Evolutionary conservation across 148 eudicot genomes (phyloP).

Genomic region (Gaultheria prostrata): DNA sequence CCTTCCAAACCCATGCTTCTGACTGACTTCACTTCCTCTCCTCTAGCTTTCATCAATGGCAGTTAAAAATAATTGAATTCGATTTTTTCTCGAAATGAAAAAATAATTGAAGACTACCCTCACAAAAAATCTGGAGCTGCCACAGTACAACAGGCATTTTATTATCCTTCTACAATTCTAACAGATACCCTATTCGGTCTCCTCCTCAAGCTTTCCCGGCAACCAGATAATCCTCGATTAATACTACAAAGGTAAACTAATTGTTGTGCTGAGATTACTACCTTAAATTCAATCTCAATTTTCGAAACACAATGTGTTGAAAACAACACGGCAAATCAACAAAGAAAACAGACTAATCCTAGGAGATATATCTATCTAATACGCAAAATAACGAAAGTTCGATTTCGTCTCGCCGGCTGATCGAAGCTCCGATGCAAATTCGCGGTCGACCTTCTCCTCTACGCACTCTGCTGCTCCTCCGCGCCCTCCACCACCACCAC

Average conservation of each 20-base stretch:
- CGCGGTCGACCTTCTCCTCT: conserved; percentile 6
- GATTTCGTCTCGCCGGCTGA: conserved; percentile 10
- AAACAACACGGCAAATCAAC: not conserved
- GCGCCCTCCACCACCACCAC: no score
- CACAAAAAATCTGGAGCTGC: no score
- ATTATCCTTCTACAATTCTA: not conserved
- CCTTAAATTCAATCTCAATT: conserved; percentile 3
- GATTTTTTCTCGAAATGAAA: no score
- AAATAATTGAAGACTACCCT: no score
- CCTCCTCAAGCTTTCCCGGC: no score
- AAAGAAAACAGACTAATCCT: not conserved
- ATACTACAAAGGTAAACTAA: not conserved
- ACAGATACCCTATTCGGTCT: not conserved
- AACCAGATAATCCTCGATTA: no score
- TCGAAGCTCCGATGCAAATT: conserved; percentile 4
- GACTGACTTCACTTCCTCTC: no score
- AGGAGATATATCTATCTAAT: conserved; percentile 4
- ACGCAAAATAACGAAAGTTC: conserved; percentile 19
- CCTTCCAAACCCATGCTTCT: no score
- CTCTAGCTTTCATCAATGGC: no score
- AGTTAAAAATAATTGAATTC: no score
- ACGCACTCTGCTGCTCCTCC: no score
- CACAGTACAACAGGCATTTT: not conserved
- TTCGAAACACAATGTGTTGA: not conserved
- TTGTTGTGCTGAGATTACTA: not conserved